These are phyloP conservation scores for Ormosia semicastrata DNA, from an alignment of 306 rosid species.

Conservation along the genomic window DNA sequence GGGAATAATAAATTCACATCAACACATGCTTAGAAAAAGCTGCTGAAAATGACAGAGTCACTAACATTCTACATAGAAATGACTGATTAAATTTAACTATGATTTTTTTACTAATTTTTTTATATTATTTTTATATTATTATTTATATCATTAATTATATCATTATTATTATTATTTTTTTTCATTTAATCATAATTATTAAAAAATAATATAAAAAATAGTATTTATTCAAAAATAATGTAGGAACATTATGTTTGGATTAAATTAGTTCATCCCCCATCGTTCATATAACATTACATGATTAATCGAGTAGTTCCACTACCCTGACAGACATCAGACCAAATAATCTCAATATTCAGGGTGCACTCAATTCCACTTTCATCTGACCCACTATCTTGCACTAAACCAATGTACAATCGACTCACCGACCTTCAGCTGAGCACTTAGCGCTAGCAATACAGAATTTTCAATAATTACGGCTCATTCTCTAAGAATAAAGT, in stretches of 20 bases:
- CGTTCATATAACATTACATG: not conserved
- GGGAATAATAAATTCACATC: not conserved
- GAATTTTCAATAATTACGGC: not conserved
- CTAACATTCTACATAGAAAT: not conserved
- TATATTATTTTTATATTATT: too few species aligned
- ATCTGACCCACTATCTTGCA: not conserved
- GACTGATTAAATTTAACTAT: not conserved
- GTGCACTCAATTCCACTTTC: not conserved
- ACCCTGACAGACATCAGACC: not conserved
- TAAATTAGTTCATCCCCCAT: not conserved
- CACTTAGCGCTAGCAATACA: constrained; percentile 12
- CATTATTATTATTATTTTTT: too few species aligned
- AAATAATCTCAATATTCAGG: not conserved
- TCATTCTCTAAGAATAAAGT: not conserved
- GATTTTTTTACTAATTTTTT: too few species aligned
- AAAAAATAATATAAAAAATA: too few species aligned
- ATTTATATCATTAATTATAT: too few species aligned
- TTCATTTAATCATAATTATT: too few species aligned
- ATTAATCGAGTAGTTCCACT: constrained; percentile 6
- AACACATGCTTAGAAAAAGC: not conserved
- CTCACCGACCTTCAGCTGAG: constrained; percentile 41
- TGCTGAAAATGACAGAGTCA: not conserved
- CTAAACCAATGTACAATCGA: not conserved
- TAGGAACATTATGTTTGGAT: too few species aligned
- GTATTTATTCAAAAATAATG: too few species aligned